A percentile compares a stretch with the other conserved stretches of the same genome.
Evolutionary conservation across 495 filamentous ascomycete genomes (phyloP).

Genomic region (Penicillium bialowiezense): DNA sequence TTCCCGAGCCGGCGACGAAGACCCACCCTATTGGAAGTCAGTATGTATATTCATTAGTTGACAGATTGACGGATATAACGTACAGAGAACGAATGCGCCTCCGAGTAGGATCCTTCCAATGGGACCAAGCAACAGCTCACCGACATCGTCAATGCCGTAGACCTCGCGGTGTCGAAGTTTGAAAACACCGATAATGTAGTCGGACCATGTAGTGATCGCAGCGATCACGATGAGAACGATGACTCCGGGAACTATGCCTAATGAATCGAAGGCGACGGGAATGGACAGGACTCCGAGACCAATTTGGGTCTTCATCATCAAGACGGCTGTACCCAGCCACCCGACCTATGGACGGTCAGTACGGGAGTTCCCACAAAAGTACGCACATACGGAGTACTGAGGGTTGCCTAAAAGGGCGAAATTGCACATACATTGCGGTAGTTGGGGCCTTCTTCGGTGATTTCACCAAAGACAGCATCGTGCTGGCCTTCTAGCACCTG

Average conservation of each 20-base stretch:
- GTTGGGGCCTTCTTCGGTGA: conserved; percentile 15
- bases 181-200: conserved; percentile 66
- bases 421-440: conserved; percentile 10
- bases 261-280: conserved; percentile 49
- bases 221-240: conserved; percentile 53
- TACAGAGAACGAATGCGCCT: conserved; percentile 42
- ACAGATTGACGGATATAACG: conserved; percentile 12
- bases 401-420: too few species aligned
- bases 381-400: not conserved
- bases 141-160: conserved; percentile 53
- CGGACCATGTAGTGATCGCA: conserved; percentile 62
- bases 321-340: conserved; percentile 12
- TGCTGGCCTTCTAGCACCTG: not conserved
- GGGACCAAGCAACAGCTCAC: conserved; percentile 56
- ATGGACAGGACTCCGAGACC: conserved; percentile 56
- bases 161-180: conserved; percentile 63
- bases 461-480: conserved; percentile 19
- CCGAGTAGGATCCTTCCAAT: conserved; percentile 57
- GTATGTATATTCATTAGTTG: conserved; percentile 47
- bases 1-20: conserved; percentile 32
- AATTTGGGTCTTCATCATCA: conserved; percentile 37
- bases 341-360: conserved; percentile 9
- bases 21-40: conserved; percentile 36
- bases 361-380: not conserved
- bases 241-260: conserved; percentile 52